Conservation (phyloP, 176 grass and related monocot genomes). For the Oryza rufipogon region DNA sequence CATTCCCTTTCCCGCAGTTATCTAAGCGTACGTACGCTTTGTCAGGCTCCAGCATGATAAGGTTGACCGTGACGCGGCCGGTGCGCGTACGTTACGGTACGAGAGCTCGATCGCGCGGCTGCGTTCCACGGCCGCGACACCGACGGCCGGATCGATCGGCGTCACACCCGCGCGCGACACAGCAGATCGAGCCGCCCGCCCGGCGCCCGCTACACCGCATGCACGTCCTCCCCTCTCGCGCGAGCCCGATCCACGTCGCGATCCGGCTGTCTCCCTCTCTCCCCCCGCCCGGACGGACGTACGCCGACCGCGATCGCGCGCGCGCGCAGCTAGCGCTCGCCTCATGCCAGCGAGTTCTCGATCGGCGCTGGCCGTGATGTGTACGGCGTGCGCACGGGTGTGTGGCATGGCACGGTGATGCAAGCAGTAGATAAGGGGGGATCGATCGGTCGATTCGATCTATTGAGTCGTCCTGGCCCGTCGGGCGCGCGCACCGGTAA, state of each 20-base stretch:
- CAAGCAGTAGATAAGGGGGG: neutral
- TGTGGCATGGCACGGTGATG: neutral
- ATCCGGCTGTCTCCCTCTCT: neutral
- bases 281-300: neutral
- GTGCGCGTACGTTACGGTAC: neutral
- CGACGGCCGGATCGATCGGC: neutral
- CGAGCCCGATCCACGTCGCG: neutral
- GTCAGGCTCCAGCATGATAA: constrained; percentile 4
- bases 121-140: neutral
- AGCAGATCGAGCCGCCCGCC: neutral
- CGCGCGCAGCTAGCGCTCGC: neutral
- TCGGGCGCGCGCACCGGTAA: neutral
- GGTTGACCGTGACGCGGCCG: constrained; percentile 14
- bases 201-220: neutral
- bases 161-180: neutral
- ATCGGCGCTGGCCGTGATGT: neutral
- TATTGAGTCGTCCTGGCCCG: neutral
- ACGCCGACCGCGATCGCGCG: neutral
- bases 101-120: neutral
- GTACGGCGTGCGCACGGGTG: neutral
- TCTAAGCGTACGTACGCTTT: neutral
- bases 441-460: neutral
- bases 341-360: too few relatives aligned
- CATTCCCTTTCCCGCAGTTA: neutral
- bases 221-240: constrained; percentile 1